Base-by-base conservation (phyloP, 2,329 filamentous ascomycete genomes). In the Rasamsonia emersonii region DNA sequence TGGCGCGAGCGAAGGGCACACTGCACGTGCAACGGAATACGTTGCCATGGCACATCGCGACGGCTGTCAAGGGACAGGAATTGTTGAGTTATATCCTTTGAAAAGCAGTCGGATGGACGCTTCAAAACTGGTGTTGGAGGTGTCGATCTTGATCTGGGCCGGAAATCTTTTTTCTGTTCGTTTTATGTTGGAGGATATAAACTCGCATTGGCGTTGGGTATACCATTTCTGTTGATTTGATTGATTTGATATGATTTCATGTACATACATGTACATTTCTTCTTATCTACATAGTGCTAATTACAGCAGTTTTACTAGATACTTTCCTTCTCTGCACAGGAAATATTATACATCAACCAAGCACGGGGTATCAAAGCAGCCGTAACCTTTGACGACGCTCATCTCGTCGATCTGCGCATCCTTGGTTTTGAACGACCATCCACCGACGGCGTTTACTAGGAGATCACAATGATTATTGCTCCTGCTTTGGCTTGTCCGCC, bases 1-100 rank as follows among this genome's bases (percentile, higher is more conserved):
- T 68, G 32, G 58, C 62, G 15, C 55, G 60, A 23, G 53, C 53
- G 26, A 54, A 58, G 42, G 62, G 63, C 18, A 57, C 61, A n/a
- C 47, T 54, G 27, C 56, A 57, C 39, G 56, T 59, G 21, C 54
- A 57, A 37, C 45, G 45, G n/a, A 58, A 56, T 31, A 51, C 60
- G n/a, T 36, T 67, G 24, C 65, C 65, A 17, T 67, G 63, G 62
- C 65, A 68, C 45, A 56, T 68, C 35, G 61, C 59, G 18, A 64
- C 62, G 0, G 61, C 61, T 23, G 46, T 60, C 16, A 58, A 54
- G 42, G 61, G 58, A 18, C 59, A 62, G 38, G 53, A 62, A 43
- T 44, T 61, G 28, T 35, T 64, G 37, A 61, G 58, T 40, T 58
- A 57, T 49, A 50, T 59, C 45, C 46, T 63, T 37, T 64, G 42